Conservation (phyloP, 2,329 filamentous ascomycete species). For the Fusarium fujikuroi region DNA sequence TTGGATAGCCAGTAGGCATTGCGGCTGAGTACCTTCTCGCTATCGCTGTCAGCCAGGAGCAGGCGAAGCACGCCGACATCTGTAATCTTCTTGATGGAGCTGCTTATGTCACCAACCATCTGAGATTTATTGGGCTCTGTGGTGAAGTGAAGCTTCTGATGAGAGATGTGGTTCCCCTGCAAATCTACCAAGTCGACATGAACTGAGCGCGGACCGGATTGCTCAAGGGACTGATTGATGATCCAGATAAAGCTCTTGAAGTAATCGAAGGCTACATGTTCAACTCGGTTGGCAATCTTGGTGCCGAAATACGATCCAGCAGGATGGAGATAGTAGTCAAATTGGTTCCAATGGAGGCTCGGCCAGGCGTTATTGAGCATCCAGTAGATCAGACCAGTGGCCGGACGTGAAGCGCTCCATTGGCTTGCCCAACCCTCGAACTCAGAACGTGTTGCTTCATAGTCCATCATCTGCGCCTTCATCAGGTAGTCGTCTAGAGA, state of each 20-base stretch:
- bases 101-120: not conserved
- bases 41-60: rapidly evolving
- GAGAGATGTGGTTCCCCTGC: not conserved
- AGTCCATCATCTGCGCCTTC: not conserved
- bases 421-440: not conserved
- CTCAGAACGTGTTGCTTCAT: not conserved
- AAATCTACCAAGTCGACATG: not conserved
- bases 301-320: not conserved
- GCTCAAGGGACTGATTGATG: not conserved
- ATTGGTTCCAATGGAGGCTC: not conserved
- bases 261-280: not conserved
- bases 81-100: not conserved
- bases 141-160: not conserved
- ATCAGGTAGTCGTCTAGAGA: not conserved
- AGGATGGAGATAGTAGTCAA: not conserved
- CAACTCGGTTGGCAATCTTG: not conserved
- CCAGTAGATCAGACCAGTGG: not conserved
- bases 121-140: not conserved
- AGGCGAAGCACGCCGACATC: not conserved
- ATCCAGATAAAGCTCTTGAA: not conserved
- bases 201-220: not conserved
- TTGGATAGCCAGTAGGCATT: not conserved
- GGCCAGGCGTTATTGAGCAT: not conserved
- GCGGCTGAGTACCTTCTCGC: not conserved
- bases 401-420: not conserved